These are phyloP conservation scores for Beta lomatogona DNA, from an alignment of 179 eudicot genomes.

Conservation along the genomic window DNA sequence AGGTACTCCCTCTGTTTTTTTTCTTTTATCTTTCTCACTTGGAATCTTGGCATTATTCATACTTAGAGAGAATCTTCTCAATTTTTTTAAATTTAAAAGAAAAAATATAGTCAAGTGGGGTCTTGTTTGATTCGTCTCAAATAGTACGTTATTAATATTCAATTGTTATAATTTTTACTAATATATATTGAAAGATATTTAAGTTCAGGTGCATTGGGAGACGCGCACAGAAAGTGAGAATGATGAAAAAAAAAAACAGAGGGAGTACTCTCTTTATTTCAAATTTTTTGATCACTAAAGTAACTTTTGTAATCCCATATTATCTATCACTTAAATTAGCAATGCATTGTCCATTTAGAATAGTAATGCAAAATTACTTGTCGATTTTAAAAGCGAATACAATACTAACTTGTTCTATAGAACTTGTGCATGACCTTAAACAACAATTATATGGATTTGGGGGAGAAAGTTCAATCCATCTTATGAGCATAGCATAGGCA, in stretches of 20 bases:
- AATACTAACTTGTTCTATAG: not conserved
- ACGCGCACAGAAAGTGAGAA: too few relatives aligned
- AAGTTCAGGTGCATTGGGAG: too few relatives aligned
- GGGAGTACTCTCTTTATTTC: not conserved
- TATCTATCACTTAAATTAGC: not conserved
- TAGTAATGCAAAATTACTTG: not conserved
- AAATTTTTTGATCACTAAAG: not conserved
- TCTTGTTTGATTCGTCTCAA: too few relatives aligned
- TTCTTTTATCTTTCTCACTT: too few relatives aligned
- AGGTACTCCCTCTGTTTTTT: slow-evolving; percentile 43
- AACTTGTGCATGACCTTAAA: slow-evolving; percentile 3
- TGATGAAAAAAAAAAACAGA: too few relatives aligned
- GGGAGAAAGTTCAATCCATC: not conserved
- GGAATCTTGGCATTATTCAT: too few relatives aligned
- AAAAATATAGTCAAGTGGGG: too few relatives aligned
- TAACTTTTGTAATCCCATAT: not conserved
- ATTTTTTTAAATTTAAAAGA: too few relatives aligned
- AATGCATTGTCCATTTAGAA: not conserved
- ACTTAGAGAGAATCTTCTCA: too few relatives aligned
- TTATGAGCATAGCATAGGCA: not conserved
- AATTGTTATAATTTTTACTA: too few relatives aligned
- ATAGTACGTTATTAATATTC: too few relatives aligned
- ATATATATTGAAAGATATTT: too few relatives aligned
- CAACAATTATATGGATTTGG: not conserved
- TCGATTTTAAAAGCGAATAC: not conserved